These are phyloP conservation scores for Pythium monospermum DNA, from an alignment of 352 stramenopile species.

Conservation along the genomic window DNA sequence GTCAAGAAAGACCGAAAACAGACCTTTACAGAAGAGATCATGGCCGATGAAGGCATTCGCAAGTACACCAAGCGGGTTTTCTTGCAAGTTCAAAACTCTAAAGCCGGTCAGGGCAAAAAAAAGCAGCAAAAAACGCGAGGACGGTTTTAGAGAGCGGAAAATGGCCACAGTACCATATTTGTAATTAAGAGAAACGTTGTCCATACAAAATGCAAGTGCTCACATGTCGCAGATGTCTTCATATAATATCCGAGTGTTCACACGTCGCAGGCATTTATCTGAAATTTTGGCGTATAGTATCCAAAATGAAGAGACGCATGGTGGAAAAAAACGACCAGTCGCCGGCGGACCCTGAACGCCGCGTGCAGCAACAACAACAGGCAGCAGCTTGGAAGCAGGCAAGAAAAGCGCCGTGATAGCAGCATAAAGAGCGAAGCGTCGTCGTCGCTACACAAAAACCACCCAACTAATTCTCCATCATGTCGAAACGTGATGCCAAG, in stretches of 20 bases:
- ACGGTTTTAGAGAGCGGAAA: too few relatives aligned
- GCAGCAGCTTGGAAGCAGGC: too few relatives aligned
- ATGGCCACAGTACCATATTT: too few relatives aligned
- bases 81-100: constrained; percentile 57
- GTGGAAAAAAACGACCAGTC: background rate
- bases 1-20: constrained; percentile 89
- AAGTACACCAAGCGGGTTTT: constrained; percentile 87
- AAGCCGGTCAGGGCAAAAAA: constrained; percentile 36
- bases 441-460: too few relatives aligned
- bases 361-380: too few relatives aligned
- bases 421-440: too few relatives aligned
- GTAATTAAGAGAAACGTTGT: constrained; percentile 5
- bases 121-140: constrained; percentile 34
- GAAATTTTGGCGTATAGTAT: background rate
- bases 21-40: constrained; percentile 94
- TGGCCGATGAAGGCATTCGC: constrained; percentile 82
- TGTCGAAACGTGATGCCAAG: constrained; percentile 65
- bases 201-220: constrained; percentile 1
- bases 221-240: constrained; percentile 6
- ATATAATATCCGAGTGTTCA: constrained; percentile 6
- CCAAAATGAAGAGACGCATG: constrained; percentile 15
- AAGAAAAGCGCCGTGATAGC: too few relatives aligned
- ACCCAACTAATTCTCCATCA: too few relatives aligned
- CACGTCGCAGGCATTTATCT: constrained; percentile 12
- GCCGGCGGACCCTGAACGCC: too few relatives aligned